Conservation (phyloP, 306 rosid genomes). For the Sicyos baderoa region DNA sequence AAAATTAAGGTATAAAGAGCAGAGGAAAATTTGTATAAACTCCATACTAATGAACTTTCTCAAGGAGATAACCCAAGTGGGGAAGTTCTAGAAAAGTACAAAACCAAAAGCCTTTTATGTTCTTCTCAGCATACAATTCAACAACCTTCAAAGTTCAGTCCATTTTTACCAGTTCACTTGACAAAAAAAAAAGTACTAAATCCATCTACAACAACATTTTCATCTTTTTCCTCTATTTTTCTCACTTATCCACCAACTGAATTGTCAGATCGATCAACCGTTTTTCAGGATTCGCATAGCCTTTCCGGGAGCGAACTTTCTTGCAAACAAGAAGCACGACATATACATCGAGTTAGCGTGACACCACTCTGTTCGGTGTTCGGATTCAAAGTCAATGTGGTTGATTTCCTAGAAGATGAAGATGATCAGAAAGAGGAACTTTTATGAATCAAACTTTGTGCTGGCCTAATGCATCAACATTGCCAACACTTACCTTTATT, state of each 20-base stretch:
- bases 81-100: no score
- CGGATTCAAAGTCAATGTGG: conserved; percentile 21
- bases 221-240: background rate
- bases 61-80: background rate
- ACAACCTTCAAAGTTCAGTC: background rate
- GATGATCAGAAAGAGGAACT: background rate
- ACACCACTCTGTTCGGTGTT: conserved; percentile 23
- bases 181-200: background rate
- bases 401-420: conserved; percentile 26
- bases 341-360: background rate
- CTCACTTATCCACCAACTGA: background rate
- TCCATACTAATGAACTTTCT: no score
- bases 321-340: conserved; percentile 30
- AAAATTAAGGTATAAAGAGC: no score
- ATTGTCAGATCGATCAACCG: conserved; percentile 13
- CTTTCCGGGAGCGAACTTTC: conserved; percentile 27
- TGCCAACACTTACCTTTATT: conserved; percentile 24
- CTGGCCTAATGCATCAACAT: background rate
- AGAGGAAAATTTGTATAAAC: background rate
- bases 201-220: conserved; percentile 3
- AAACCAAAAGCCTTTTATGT: no score
- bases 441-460: background rate
- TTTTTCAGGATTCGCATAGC: conserved; percentile 19
- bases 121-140: no score
- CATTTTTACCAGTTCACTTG: background rate